A percentile compares a stretch with the other conserved stretches of the same genome.
These are phyloP conservation scores for Madurella mycetomatis DNA, from an alignment of 2,329 filamentous ascomycete genomes.

Conservation along the genomic window DNA sequence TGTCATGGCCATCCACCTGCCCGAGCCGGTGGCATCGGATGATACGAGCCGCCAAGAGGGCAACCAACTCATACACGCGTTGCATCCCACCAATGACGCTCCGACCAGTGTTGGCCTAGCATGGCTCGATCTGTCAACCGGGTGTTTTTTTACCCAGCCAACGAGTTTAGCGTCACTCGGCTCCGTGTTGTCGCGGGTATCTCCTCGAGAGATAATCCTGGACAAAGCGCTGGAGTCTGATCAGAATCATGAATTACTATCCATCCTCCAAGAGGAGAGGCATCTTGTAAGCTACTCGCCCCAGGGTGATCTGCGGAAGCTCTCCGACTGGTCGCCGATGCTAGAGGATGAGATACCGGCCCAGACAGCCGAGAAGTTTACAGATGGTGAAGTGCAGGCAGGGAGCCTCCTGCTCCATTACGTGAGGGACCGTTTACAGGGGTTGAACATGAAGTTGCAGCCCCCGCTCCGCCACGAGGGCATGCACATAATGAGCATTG, in stretches of 20 bases:
- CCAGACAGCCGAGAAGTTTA: conserved; percentile 54
- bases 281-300: conserved; percentile 71
- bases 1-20: conserved; percentile 71
- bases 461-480: conserved; percentile 71
- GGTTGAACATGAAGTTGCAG: conserved; percentile 74
- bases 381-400: conserved; percentile 65
- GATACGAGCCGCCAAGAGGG: conserved; percentile 7
- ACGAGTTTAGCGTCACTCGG: conserved; percentile 66
- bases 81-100: conserved; percentile 19
- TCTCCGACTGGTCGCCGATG: conserved; percentile 68
- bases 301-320: conserved; percentile 40
- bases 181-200: conserved; percentile 78
- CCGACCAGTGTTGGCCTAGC: conserved; percentile 65
- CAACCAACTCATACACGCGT: conserved; percentile 10
- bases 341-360: conserved; percentile 67
- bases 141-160: conserved; percentile 83
- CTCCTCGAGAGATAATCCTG: conserved; percentile 79
- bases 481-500: conserved; percentile 80
- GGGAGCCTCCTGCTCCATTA: conserved; percentile 82
- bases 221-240: conserved; percentile 57
- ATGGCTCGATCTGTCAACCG: conserved; percentile 93
- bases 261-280: conserved; percentile 68
- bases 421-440: conserved; percentile 72
- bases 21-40: conserved; percentile 16
- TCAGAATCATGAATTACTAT: conserved; percentile 58